Base-by-base conservation (phyloP, 495 filamentous ascomycete genomes). In the Trichoderma gamsii region DNA sequence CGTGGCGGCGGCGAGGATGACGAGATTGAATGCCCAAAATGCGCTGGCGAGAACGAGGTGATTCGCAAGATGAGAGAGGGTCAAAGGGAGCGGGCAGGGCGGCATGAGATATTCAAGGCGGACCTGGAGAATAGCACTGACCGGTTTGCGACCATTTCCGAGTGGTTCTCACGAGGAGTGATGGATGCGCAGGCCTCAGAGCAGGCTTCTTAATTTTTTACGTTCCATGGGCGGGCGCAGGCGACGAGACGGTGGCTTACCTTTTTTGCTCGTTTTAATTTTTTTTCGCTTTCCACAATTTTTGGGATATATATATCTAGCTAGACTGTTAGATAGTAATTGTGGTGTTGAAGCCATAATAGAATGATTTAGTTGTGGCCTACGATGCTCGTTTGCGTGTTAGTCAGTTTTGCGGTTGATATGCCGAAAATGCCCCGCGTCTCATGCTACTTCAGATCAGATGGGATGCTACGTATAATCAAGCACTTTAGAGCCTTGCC, bases 101-200 rank as follows among this genome's bases (percentile, higher is more conserved):
- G 91, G 73, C 95, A 99, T 79, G 95, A 96, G 74, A 78, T 97
- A 75, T 99, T 99, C 78, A 83, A 85, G 73, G 89, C 88, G 69
- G 91, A 91, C 66, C 78, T 99, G 72, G 83, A 85, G 72, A 86
- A 92, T 75, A 90, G 89, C 51, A 84, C 87, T 67, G 94, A 97
- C 77, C 85, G 88, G 71, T 97, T 97, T 75, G 91, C 86, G 59
- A 92, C 92, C 21, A 84, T 98, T 4, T 90, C 90, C 71, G 93
- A 97, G 73, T 99, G 95, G 81, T 97, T 97, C 79, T 94, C 93
- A 5, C 80, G 92, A 71, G 96, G 95, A 1, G 92, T 98, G 18
- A 96, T 99, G 93, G 80, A 79, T 6, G 76, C 74, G 35, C 73
- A 77, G 11, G 73, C 68, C n/a, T 64, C 70, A 35, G 80, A 41